A percentile compares a stretch with the other conserved stretches of the same genome.
Conservation (phyloP, 371 early-diverging fungal genomes). For the Zopfochytrium polystomum region DNA sequence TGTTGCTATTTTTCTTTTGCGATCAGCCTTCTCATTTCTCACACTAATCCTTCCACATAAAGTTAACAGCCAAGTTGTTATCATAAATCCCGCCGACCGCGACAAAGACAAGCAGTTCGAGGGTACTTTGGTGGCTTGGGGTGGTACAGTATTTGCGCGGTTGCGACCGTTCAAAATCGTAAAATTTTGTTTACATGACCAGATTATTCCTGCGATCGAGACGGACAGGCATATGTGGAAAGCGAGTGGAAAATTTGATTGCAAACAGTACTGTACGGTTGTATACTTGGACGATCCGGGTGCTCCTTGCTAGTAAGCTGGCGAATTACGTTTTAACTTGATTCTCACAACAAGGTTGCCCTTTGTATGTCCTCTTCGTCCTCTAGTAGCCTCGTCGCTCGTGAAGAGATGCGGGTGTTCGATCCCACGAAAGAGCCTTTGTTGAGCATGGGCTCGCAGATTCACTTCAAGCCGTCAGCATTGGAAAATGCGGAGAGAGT, state of each 20-base stretch:
- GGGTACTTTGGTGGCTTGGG: constrained; percentile 47
- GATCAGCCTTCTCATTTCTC: background rate
- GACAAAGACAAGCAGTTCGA: no score
- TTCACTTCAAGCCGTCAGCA: no score
- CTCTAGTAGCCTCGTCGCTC: constrained; percentile 22
- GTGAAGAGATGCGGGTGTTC: constrained; percentile 33
- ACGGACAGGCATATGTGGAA: constrained; percentile 30
- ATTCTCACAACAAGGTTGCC: background rate
- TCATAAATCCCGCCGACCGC: constrained; percentile 31
- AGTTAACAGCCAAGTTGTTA: constrained; percentile 27
- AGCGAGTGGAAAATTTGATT: background rate
- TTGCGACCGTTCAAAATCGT: background rate
- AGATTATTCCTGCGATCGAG: constrained; percentile 33
- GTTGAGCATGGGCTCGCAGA: no score
- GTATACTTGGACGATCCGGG: constrained; percentile 25
- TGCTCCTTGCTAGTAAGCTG: background rate
- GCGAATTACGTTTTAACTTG: background rate
- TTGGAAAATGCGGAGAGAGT: no score
- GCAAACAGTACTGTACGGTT: constrained; percentile 15
- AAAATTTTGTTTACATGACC: background rate
- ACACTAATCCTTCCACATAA: background rate
- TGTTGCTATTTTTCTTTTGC: background rate
- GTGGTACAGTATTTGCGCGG: constrained; percentile 18
- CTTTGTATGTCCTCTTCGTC: background rate
- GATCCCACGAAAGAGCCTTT: constrained; percentile 40